Conservation (phyloP, 352 stramenopile species). For the Phytophthora sp. region DNA sequence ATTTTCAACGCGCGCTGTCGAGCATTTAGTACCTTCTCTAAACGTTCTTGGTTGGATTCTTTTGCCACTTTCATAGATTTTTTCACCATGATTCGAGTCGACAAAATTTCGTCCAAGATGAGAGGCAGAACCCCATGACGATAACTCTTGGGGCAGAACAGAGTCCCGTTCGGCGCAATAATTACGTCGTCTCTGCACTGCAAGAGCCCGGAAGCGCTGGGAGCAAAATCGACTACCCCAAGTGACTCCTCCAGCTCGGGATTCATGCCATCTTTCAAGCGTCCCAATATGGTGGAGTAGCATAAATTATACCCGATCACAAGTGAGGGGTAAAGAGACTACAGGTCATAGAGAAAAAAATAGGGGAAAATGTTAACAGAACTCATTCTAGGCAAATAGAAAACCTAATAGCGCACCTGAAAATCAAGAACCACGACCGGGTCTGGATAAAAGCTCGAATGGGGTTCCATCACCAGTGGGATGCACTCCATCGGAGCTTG, state of each 20-base stretch:
- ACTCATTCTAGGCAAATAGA: background rate
- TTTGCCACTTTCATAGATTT: conserved; percentile 95
- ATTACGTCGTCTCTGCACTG: conserved; percentile 57
- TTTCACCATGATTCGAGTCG: conserved; percentile 99
- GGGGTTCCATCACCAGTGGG: conserved; percentile 95
- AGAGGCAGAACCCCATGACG: conserved; percentile 96
- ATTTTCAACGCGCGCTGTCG: conserved; percentile 97
- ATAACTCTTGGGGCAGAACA: conserved; percentile 94
- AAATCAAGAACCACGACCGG: conserved; percentile 99
- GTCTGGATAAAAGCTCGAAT: conserved; percentile 96
- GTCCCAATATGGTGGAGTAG: conserved; percentile 96
- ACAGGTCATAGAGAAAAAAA: background rate
- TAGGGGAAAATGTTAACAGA: background rate
- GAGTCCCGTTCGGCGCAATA: conserved; percentile 93
- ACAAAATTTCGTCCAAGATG: conserved; percentile 96
- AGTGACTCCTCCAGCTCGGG: conserved; percentile 68
- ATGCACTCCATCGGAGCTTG: conserved; percentile 94
- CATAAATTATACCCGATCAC: conserved; percentile 99
- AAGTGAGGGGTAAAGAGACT: conserved; percentile 99
- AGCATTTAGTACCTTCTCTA: conserved; percentile 79
- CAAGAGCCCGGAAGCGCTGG: conserved; percentile 51
- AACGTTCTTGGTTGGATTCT: conserved; percentile 57
- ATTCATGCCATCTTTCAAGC: conserved; percentile 84
- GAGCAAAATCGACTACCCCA: conserved; percentile 65
- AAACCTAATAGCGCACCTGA: conserved; percentile 54